A percentile compares a stretch with the other conserved stretches of the same genome.
Evolutionary conservation across 139 green algal genomes (phyloP).

Genomic region (Penium margaritaceum): DNA sequence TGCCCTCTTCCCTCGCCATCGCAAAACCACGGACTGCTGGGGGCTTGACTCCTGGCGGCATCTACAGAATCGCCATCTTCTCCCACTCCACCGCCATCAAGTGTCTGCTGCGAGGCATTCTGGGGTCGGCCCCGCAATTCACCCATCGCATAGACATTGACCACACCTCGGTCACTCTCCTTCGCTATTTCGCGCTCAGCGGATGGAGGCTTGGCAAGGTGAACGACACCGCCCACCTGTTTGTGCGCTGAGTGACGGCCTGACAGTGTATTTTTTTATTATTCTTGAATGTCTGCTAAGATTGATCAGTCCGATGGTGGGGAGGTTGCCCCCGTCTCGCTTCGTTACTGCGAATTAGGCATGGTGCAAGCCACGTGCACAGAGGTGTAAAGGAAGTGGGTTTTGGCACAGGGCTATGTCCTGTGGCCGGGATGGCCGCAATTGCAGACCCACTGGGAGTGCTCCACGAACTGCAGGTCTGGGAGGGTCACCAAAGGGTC

Average conservation of each 20-base stretch:
- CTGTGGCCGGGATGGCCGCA: no score
- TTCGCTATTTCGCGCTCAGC: neutral
- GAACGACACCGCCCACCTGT: conserved; percentile 54
- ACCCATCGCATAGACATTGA: conserved; percentile 34
- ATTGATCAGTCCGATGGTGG: no score
- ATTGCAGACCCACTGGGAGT: no score
- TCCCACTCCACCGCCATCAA: conserved; percentile 44
- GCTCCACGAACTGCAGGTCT: no score
- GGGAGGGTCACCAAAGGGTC: no score
- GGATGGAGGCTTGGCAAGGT: conserved; percentile 36
- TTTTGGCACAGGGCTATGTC: no score
- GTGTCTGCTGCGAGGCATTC: conserved; percentile 32
- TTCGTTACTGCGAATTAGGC: no score
- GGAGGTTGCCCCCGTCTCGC: no score
- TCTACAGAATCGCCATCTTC: conserved; percentile 22
- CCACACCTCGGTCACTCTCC: conserved; percentile 19
- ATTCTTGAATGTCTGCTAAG: no score
- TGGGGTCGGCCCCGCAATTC: conserved; percentile 16
- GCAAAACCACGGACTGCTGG: neutral
- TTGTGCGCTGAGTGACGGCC: no score
- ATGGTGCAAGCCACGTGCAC: no score
- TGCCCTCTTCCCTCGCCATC: neutral
- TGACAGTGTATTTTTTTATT: neutral
- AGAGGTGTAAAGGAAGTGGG: no score
- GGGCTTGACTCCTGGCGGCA: neutral